Evolutionary conservation across 2,329 filamentous ascomycete genomes (phyloP), one percentile per base, ranked within the genome.

Genomic region (Penicillium sp.): DNA sequence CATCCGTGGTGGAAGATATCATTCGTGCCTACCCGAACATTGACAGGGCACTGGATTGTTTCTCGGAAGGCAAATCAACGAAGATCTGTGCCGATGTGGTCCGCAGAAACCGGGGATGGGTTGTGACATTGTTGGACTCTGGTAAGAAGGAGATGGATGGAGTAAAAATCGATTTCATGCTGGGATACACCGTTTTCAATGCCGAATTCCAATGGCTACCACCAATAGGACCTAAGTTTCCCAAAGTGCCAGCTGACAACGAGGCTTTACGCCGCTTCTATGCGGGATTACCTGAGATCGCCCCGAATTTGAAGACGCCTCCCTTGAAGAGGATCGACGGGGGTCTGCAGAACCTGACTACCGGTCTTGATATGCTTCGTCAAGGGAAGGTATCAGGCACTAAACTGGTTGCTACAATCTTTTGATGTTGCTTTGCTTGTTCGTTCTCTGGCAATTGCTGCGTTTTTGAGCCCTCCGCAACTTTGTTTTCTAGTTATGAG

Each of bases 21-120:
- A 51, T 53, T 26, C 60, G 42, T 13, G 58, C 52, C 10, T 64
- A 65, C 48, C 63, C 63, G 6, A 59, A 55, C 13, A 51, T 65
- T 26, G 57, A 63, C 33, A 38, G 61, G 26, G 63, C 61, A 6
- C 45, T 65, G 61, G 61, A 65, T 28, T 65, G 63, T 43, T 65
- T 61, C 26, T 65, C 63, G 1, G 61, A 65, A n/a, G 63, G 63
- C 4, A 45, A 6, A 0, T 65, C 63, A 2, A 61, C 61, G 1
- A 51, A 57, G 25, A 64, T 65, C n/a, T 65, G 63, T 33, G 61
- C 58, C 19, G 35, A 63, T 11, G 55, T 57, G 8, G 57, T 65
- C 10, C 57, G 55, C 13, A 63, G 56, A 22, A 63, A 46, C 4
- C 16, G 46, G 7, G 60, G 62, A 2, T 60, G 55, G 60, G 62